Percentiles rank a stretch among this genome's conserved stretches.
Evolutionary conservation across 1,284 basidiomycete species (phyloP).

Genomic region (Sporisorium iseilematis-ciliati): DNA sequence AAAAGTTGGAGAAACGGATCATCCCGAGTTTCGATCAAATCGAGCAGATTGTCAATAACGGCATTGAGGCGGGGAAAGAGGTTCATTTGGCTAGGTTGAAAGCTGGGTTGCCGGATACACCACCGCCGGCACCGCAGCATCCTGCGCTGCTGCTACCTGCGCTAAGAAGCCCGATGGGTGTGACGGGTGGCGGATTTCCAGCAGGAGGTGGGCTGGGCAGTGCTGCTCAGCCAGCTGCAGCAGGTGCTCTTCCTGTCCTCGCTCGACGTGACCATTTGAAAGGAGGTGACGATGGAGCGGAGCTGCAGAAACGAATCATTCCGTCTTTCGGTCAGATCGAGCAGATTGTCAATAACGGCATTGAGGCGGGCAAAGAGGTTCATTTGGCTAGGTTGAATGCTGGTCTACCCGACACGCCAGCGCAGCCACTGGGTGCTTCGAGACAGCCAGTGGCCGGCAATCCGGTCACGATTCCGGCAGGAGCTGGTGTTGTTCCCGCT

Average conservation of each 20-base stretch:
- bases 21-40: slow-evolving; percentile 7
- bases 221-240: no score
- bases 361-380: slow-evolving; percentile 9
- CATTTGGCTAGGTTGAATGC: neutral
- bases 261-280: no score
- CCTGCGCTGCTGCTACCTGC: neutral
- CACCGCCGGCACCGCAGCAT: neutral
- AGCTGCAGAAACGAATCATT: neutral
- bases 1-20: neutral
- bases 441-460: no score
- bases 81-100: neutral
- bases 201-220: no score
- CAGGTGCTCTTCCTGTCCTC: no score
- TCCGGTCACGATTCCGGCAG: no score
- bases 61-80: slow-evolving; percentile 7
- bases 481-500: no score
- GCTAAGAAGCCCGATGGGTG: neutral
- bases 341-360: slow-evolving; percentile 6
- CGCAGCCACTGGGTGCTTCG: no score
- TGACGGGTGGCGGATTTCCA: neutral
- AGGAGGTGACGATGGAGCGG: neutral
- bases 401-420: neutral
- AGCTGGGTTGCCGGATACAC: neutral
- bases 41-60: slow-evolving; percentile 11
- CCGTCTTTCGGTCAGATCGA: slow-evolving; percentile 4